phyloP scores from a whole-genome alignment of 805 yeast species.

The Metschnikowia proteae region DNA sequence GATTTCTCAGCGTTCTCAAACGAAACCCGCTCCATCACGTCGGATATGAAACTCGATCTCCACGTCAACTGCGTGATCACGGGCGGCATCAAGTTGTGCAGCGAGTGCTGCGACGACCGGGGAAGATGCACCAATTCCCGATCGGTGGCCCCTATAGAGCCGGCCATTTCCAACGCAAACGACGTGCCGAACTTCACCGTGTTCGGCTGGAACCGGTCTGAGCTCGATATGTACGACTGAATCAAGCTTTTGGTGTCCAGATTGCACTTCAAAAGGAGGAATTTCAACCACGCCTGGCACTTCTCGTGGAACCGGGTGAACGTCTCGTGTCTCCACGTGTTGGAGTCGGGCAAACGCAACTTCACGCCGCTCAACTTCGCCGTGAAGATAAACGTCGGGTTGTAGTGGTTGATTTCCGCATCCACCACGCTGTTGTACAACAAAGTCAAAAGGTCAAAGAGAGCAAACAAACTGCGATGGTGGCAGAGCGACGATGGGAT shows the following conservation, averaged over 20 bases:
- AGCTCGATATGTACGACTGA: conserved; percentile 63
- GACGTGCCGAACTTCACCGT: conserved; percentile 74
- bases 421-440: conserved; percentile 78
- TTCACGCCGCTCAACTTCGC: conserved; percentile 43
- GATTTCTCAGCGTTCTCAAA: conserved; percentile 25
- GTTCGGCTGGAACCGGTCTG: conserved; percentile 18
- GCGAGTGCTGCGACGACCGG: conserved; percentile 28
- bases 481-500: conserved; percentile 81
- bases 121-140: conserved; percentile 56
- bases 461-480: conserved; percentile 64
- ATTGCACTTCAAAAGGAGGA: conserved; percentile 54
- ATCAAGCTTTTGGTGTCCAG: conserved; percentile 76
- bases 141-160: conserved; percentile 62
- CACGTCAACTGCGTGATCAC: conserved; percentile 76
- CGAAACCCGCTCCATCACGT: conserved; percentile 28
- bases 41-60: conserved; percentile 47
- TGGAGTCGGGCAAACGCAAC: conserved; percentile 67
- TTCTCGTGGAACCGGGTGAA: conserved; percentile 53
- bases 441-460: conserved; percentile 75
- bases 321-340: conserved; percentile 69
- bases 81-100: conserved; percentile 60
- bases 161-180: conserved; percentile 88
- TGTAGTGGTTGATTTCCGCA: conserved; percentile 78
- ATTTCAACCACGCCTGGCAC: conserved; percentile 65
- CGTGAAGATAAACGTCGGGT: conserved; percentile 70